Percentiles rank a stretch among this genome's conserved stretches.
These are phyloP conservation scores for Aspergillus tamarii DNA, from an alignment of 2,329 filamentous ascomycete species.

Conservation along the genomic window DNA sequence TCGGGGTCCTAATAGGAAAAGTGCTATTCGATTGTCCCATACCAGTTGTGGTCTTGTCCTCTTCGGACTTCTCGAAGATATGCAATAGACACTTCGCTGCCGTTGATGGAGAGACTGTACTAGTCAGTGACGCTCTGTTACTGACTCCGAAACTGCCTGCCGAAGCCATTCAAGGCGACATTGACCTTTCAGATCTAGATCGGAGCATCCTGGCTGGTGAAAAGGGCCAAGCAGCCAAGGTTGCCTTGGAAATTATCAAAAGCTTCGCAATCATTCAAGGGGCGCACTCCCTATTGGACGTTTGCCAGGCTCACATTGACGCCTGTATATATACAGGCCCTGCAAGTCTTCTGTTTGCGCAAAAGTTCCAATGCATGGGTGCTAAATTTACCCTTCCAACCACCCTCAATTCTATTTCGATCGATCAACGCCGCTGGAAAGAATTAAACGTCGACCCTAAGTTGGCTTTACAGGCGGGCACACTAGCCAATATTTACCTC, in stretches of 20 bases:
- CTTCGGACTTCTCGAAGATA: constrained; percentile 20
- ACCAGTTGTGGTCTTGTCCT: constrained; percentile 40
- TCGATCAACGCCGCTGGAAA: constrained; percentile 48
- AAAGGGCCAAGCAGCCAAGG: constrained; percentile 37
- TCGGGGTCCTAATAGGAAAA: constrained; percentile 50
- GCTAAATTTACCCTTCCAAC: constrained; percentile 45
- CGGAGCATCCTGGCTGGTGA: constrained; percentile 32
- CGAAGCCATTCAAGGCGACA: neutral
- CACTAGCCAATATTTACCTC: constrained; percentile 43
- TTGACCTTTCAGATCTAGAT: constrained; percentile 29
- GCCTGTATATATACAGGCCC: constrained; percentile 49
- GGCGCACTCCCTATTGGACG: constrained; percentile 37
- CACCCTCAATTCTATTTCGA: constrained; percentile 49
- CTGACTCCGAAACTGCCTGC: neutral
- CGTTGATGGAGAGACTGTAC: constrained; percentile 6
- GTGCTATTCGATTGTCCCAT: constrained; percentile 46
- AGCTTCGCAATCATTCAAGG: constrained; percentile 41
- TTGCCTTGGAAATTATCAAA: constrained; percentile 45
- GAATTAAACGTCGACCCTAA: constrained; percentile 38
- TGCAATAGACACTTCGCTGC: constrained; percentile 3
- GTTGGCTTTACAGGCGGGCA: constrained; percentile 35
- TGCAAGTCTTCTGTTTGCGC: constrained; percentile 41
- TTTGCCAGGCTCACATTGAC: constrained; percentile 50
- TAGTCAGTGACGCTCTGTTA: neutral
- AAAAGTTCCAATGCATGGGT: constrained; percentile 38